phyloP scores from a whole-genome alignment of 305 asterid species.

The Fraxinus baroniana region DNA sequence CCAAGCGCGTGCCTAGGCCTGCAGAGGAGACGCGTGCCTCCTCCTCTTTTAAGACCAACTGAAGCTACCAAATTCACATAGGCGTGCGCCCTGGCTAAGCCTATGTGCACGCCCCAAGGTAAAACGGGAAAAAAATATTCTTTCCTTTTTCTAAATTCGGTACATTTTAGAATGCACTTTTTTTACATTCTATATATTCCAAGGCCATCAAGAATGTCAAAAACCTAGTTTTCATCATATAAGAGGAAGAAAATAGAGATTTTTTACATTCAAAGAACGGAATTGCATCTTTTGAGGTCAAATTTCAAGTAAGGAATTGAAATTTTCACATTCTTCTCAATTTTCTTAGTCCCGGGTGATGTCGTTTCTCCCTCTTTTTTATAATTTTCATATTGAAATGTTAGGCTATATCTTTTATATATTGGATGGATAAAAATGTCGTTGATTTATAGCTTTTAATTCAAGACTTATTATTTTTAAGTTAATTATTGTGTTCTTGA shows the following conservation, averaged over 20 bases:
- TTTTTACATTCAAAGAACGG: too few species aligned
- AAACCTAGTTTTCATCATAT: too few species aligned
- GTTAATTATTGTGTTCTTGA: neutral
- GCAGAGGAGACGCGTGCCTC: neutral
- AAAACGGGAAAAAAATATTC: neutral
- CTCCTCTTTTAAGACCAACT: neutral
- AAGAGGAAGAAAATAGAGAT: too few species aligned
- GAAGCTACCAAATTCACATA: neutral
- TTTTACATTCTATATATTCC: too few species aligned
- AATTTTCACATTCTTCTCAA: neutral
- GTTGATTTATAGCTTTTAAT: neutral
- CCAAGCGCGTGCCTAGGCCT: neutral
- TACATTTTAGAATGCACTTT: too few species aligned
- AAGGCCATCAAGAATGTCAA: too few species aligned
- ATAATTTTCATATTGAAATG: neutral
- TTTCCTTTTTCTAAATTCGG: neutral
- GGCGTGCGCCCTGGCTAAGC: neutral
- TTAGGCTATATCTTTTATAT: neutral
- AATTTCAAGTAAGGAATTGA: neutral
- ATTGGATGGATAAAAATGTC: neutral
- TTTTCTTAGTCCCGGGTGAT: neutral
- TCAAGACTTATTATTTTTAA: neutral
- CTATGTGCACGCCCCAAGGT: neutral
- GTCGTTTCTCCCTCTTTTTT: neutral
- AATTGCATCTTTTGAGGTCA: too few species aligned